Evolutionary conservation across 176 grass and related monocot genomes (phyloP).

Genomic region (Alopecurus myosuroides): DNA sequence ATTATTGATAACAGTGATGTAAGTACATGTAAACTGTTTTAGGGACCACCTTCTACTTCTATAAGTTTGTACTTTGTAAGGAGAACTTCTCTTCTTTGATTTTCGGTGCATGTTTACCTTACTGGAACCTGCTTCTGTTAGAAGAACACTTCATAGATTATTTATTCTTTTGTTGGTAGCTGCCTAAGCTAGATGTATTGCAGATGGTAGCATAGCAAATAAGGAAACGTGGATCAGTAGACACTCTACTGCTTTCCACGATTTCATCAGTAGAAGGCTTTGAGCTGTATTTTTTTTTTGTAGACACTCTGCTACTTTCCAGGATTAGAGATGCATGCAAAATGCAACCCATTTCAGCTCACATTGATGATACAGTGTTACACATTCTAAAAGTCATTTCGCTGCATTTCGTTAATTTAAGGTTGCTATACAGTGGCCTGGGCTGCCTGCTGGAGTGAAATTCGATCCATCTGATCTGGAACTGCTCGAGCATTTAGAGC

Average conservation of each 20-base stretch:
- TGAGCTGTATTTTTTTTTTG: background rate
- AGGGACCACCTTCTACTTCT: background rate
- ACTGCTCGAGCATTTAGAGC: slow-evolving; percentile 74
- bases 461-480: slow-evolving; percentile 89
- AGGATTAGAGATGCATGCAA: background rate
- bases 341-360: background rate
- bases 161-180: background rate
- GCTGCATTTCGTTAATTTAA: slow-evolving; percentile 28
- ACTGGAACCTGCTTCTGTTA: background rate
- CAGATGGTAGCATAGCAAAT: background rate
- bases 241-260: background rate
- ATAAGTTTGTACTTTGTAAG: background rate
- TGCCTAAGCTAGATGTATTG: background rate
- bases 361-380: background rate
- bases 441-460: slow-evolving; percentile 79
- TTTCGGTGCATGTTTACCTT: background rate
- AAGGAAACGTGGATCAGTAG: background rate
- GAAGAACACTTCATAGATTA: background rate
- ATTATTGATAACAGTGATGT: slow-evolving; percentile 89
- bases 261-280: background rate
- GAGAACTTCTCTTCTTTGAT: background rate
- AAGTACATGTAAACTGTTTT: slow-evolving; percentile 29
- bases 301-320: background rate
- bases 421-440: slow-evolving; percentile 74
- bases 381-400: background rate